Base-by-base conservation (phyloP, 805 yeast genomes). In the Candida glaebosa region DNA sequence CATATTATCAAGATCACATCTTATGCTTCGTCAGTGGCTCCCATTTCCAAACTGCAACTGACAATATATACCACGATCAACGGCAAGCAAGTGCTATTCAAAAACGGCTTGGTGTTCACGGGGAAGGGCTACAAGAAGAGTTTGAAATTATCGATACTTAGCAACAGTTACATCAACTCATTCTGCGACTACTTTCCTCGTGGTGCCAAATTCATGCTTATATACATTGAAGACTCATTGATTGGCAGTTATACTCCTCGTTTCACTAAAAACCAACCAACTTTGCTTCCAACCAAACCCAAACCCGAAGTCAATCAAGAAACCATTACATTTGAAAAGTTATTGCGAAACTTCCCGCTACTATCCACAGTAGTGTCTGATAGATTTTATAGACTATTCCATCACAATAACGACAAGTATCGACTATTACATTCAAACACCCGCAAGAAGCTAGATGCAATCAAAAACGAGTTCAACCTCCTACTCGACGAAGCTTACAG, bases 131-230 rank as follows among this genome's bases (percentile, higher is more conserved):
- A 78, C 61, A 72, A 65, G 46, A 56, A 56, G 36, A 67, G 75
- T 33, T 58, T 73, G 33, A 61, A 67, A 33, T 58, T 76, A 15
- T 65, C 59, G 40, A 75, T 86, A 5, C 22, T 66, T 2, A 56
- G 65, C 4, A 69, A 75, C 26, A 73, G 68, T 26, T 67, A 81
- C 30, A 70, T 82, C 49, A 59, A 64, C 9, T 74, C 78, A 14
- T 82, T 81, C 52, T 74, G 80, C 41, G 77, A 75, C 34, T 82
- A 81, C 57, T 69, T 83, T 34, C 78, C 81, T 5, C 71, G 71
- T 37, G 82, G 82, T 0, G 63, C 76, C 34, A 61, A 65, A 42
- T 79, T 82, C 53, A 72, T 82, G 57, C 46, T 85, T 2, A 65
- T 84, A 34, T 69, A 72, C 46, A 73, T 87, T 5, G 82, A 81